Percentiles rank a stretch among this genome's conserved stretches.
phyloP scores from a whole-genome alignment of 2,329 filamentous ascomycete species.

The Aspergillus spinulosporus region DNA sequence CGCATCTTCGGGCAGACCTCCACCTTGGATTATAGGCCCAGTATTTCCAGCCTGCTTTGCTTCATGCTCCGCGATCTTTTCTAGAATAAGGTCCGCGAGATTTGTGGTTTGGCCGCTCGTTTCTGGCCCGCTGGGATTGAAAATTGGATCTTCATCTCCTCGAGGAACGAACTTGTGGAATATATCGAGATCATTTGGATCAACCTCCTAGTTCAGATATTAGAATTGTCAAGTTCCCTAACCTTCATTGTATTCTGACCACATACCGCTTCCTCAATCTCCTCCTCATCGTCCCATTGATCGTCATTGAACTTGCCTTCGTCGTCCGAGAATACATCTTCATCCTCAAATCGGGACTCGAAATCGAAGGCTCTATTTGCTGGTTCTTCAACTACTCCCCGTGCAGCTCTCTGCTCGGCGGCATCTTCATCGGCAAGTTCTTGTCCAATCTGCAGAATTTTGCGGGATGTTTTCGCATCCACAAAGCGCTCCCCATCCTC shows the following conservation, averaged over 20 bases:
- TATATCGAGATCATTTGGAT: slow-evolving; percentile 82
- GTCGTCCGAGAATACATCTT: slow-evolving; percentile 49
- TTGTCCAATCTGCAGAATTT: slow-evolving; percentile 85
- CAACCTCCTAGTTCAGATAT: slow-evolving; percentile 63
- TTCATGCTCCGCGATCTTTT: slow-evolving; percentile 92
- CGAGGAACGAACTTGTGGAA: slow-evolving; percentile 87
- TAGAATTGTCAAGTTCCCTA: slow-evolving; percentile 1
- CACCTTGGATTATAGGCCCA: slow-evolving; percentile 49
- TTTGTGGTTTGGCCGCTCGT: slow-evolving; percentile 66
- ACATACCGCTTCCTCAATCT: slow-evolving; percentile 50
- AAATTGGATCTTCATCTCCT: slow-evolving; percentile 70
- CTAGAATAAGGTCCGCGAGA: slow-evolving; percentile 86
- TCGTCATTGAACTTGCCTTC: slow-evolving; percentile 58
- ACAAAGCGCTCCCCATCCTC: slow-evolving; percentile 70
- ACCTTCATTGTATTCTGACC: background rate
- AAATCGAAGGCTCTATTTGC: slow-evolving; percentile 73
- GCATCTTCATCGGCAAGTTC: slow-evolving; percentile 83
- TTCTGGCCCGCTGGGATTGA: slow-evolving; percentile 57
- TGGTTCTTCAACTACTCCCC: slow-evolving; percentile 44
- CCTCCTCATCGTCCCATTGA: slow-evolving; percentile 78
- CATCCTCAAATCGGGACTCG: slow-evolving; percentile 68
- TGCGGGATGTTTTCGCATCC: slow-evolving; percentile 82
- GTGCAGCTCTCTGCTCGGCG: slow-evolving; percentile 45
- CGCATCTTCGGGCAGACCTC: slow-evolving; percentile 70
- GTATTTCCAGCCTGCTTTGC: slow-evolving; percentile 58